phyloP scores from a whole-genome alignment of 208 protist genomes.

The Leishmania martiniquensis region DNA sequence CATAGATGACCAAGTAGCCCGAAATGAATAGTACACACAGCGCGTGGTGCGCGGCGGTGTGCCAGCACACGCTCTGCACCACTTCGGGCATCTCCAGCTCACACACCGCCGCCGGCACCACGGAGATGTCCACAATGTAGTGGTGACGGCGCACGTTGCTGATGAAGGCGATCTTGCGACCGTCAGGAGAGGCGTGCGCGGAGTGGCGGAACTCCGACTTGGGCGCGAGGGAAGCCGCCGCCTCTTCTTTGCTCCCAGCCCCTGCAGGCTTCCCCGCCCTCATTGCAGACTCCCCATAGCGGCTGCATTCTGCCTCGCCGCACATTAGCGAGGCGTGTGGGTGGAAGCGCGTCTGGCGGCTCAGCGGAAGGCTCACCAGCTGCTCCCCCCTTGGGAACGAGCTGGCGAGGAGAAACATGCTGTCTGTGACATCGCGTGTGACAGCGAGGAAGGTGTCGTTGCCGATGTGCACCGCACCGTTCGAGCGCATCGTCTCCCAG shows the following conservation, averaged over 20 bases:
- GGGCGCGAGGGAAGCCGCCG: neutral
- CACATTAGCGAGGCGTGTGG: slow-evolving; percentile 28
- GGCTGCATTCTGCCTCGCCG: slow-evolving; percentile 6
- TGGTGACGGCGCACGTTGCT: slow-evolving; percentile 53
- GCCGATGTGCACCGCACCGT: slow-evolving; percentile 77
- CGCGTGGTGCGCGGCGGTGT: slow-evolving; percentile 32
- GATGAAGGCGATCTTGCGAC: slow-evolving; percentile 57
- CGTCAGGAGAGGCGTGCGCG: slow-evolving; percentile 58
- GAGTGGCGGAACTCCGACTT: slow-evolving; percentile 41
- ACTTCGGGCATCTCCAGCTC: slow-evolving; percentile 55
- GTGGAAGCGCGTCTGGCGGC: slow-evolving; percentile 25
- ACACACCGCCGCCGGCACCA: slow-evolving; percentile 41
- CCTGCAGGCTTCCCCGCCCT: neutral
- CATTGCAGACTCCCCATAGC: slow-evolving; percentile 8
- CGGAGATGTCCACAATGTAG: slow-evolving; percentile 62
- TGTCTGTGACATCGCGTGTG: slow-evolving; percentile 44
- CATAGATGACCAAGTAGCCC: slow-evolving; percentile 47
- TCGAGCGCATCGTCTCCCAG: slow-evolving; percentile 65
- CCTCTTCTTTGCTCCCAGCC: neutral
- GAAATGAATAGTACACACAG: slow-evolving; percentile 64
- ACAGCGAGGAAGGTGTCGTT: slow-evolving; percentile 80
- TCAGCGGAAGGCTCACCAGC: slow-evolving; percentile 36
- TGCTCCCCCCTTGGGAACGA: too few relatives aligned
- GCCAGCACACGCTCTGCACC: slow-evolving; percentile 73
- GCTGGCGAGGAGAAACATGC: slow-evolving; percentile 45